Conservation (phyloP, 116 monocot species). For the Zostera marina region DNA sequence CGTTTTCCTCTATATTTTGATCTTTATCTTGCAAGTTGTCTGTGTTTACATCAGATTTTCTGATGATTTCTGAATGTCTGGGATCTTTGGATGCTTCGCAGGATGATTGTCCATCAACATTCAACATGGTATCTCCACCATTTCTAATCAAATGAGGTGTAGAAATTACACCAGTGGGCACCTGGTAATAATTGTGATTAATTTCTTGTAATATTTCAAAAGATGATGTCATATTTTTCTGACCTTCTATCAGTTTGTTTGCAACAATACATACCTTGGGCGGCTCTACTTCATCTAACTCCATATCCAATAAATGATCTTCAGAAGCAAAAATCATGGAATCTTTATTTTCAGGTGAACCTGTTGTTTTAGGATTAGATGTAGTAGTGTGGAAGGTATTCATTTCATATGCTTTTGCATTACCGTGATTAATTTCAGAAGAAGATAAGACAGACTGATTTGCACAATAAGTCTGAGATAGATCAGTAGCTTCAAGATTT, state of each 20-base stretch:
- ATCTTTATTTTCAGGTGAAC: constrained; percentile 18
- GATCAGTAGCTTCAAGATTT: constrained; percentile 15
- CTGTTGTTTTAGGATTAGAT: constrained; percentile 36
- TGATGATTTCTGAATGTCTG: constrained; percentile 3
- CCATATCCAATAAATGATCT: constrained; percentile 22
- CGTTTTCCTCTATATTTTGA: constrained; percentile 11
- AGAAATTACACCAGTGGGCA: constrained; percentile 3
- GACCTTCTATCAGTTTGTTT: constrained; percentile 6
- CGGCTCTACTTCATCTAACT: constrained; percentile 19
- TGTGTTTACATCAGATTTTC: constrained; percentile 6
- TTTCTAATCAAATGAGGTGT: constrained; percentile 9
- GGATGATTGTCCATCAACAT: constrained; percentile 8
- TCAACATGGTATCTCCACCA: constrained; percentile 14
- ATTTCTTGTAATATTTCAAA: constrained; percentile 11
- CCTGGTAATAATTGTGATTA: constrained; percentile 12
- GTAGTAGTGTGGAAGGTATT: constrained; percentile 11
- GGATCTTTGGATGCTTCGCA: constrained; percentile 5
- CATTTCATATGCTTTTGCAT: constrained; percentile 15
- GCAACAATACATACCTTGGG: constrained; percentile 1
- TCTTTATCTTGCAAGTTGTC: constrained; percentile 9
- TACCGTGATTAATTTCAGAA: constrained; percentile 3
- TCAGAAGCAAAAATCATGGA: constrained; percentile 16
- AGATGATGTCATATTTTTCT: constrained; percentile 5
- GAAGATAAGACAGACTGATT: constrained; percentile 21
- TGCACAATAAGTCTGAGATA: constrained; percentile 6